Percentiles rank a stretch among this genome's conserved stretches.
phyloP scores from a whole-genome alignment of 345 rosid species.

The Microcos paniculata region DNA sequence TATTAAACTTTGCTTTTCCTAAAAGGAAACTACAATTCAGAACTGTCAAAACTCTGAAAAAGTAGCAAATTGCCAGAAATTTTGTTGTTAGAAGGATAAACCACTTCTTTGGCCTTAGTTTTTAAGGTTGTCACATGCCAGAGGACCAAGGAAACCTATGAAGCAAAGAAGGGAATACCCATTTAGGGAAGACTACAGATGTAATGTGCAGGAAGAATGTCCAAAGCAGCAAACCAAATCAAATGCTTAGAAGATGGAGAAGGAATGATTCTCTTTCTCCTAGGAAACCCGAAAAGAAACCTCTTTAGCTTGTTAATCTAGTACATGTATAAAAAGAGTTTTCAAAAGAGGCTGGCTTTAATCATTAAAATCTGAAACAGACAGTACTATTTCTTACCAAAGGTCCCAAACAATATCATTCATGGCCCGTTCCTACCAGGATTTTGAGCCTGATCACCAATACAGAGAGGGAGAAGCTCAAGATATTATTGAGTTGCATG shows the following conservation, averaged over 20 bases:
- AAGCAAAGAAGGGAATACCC: neutral
- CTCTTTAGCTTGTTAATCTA: neutral
- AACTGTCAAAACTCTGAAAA: neutral
- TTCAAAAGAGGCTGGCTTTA: neutral
- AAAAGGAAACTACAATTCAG: too few relatives aligned
- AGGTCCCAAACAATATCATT: neutral
- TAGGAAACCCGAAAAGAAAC: neutral
- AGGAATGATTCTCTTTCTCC: conserved; percentile 1
- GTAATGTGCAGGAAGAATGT: neutral
- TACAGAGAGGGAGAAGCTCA: conserved; percentile 33
- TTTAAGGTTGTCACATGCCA: neutral
- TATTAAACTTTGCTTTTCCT: too few relatives aligned
- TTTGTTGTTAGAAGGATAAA: neutral
- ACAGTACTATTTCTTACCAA: neutral
- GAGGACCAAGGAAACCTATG: neutral
- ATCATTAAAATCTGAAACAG: neutral
- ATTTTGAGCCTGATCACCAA: conserved; percentile 53
- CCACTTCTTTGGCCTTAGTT: neutral
- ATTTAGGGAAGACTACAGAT: neutral
- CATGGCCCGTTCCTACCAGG: conserved; percentile 26
- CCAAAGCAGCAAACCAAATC: neutral
- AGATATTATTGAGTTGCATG: conserved; percentile 41
- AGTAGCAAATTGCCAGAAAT: neutral
- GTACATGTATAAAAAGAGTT: neutral
- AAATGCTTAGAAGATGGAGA: neutral